These are phyloP conservation scores for Yamadazyma insecticola DNA, from an alignment of 805 yeast genomes.

Conservation along the genomic window DNA sequence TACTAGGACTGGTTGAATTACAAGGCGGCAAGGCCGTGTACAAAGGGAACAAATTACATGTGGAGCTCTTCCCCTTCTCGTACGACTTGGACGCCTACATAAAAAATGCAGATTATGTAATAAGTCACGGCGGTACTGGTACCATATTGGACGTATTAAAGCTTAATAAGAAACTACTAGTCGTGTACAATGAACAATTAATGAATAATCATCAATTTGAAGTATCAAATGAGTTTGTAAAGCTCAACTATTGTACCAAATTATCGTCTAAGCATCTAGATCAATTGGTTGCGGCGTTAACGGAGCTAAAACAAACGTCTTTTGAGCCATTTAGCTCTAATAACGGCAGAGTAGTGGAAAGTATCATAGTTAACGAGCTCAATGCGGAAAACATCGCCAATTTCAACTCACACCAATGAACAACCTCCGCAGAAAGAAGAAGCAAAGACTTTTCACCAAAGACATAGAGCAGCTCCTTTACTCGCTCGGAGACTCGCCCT, in stretches of 20 bases:
- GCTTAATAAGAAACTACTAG: slow-evolving; percentile 51
- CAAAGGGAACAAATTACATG: no score
- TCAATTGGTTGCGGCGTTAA: no score
- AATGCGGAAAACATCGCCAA: no score
- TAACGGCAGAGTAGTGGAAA: no score
- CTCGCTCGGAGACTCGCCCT: slow-evolving; percentile 40
- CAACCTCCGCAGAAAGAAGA: slow-evolving; percentile 15
- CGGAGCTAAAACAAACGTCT: no score
- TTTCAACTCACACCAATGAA: no score
- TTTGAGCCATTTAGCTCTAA: no score
- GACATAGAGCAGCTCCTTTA: slow-evolving; percentile 39
- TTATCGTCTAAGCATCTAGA: slow-evolving; percentile 2
- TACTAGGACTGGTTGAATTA: slow-evolving; percentile 20
- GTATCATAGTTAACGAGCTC: no score
- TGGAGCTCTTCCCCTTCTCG: slow-evolving; percentile 24
- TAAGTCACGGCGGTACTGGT: slow-evolving; percentile 92
- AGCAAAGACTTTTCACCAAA: slow-evolving; percentile 34
- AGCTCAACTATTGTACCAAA: slow-evolving; percentile 9
- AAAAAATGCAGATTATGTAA: slow-evolving; percentile 48
- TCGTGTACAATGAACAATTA: slow-evolving; percentile 64
- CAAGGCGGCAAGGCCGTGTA: no score
- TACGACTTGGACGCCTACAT: slow-evolving; percentile 34
- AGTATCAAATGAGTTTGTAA: slow-evolving; percentile 43
- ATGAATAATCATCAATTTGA: slow-evolving; percentile 87
- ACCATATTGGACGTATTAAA: slow-evolving; percentile 79